Evolutionary conservation across 441 rosid genomes (phyloP), one percentile per base, ranked within the genome.

Genomic region (Flueggea neowawraea): DNA sequence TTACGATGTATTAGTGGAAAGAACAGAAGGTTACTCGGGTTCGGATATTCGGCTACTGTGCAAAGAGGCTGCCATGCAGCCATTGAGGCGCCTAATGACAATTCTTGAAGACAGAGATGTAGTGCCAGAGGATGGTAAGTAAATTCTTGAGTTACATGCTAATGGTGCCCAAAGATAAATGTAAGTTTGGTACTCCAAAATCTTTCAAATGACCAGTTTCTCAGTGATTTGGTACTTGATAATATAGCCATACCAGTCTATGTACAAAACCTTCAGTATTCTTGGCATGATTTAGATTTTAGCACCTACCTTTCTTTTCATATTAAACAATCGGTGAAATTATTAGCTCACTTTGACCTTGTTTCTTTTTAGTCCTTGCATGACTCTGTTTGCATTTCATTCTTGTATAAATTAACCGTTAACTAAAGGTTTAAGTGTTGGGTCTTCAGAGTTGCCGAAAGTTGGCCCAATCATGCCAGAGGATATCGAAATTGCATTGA

Each of bases 11-110:
- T 66, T 94, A 67, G 93, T 87, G 33, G 90, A 87, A 69, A 85
- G 67, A 62, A 80, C 91, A 2, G 94, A 80, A 69, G 94, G 98
- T 41, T 94, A 65, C 67, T 94, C 97, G 1, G 99, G 96, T 75
- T 94, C 97, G 2, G 99, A 94, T 76, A 83, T 89, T 66, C 73
- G 97, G 59, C 74, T 94, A 61, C 78, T 94, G 60, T 89, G 95
- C 73, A 94, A 94, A 83, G 97, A 94, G 79, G 84, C 90, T 41
- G 95, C 97, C 0, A 94, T 94, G 99, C 99, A 89, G 69, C 99
- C 97, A 16, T 28, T 90, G 65, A 77, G 97, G 69, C 94, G 97
- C 52, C 56, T 90, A 50, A 79, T 94, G 86, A 60, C 73, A 12
- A 55, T 69, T 13, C 89, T 94, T 36, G 99, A 87, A 79, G 80